These are phyloP conservation scores for Nannizzia gypsea DNA, from an alignment of 2,329 filamentous ascomycete genomes.

Conservation along the genomic window DNA sequence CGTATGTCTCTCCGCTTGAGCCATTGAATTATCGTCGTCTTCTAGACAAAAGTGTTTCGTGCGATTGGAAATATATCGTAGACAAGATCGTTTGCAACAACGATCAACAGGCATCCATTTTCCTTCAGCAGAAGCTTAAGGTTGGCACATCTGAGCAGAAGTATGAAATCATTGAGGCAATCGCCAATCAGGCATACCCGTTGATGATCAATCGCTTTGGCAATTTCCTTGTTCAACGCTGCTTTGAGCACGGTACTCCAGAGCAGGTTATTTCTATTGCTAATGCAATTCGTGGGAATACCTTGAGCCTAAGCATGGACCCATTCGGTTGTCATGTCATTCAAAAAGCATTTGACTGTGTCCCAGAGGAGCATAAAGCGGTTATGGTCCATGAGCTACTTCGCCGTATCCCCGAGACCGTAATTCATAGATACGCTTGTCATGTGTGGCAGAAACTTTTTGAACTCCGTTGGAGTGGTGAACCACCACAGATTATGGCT, in stretches of 20 bases:
- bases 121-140: constrained; percentile 97
- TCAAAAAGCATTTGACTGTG: constrained; percentile 96
- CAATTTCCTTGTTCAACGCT: constrained; percentile 95
- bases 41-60: constrained; percentile 88
- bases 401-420: constrained; percentile 88
- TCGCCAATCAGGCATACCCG: constrained; percentile 86
- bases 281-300: constrained; percentile 85
- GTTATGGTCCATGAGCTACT: constrained; percentile 98
- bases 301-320: constrained; percentile 91
- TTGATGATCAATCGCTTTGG: constrained; percentile 98
- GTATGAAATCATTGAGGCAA: constrained; percentile 91
- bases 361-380: constrained; percentile 94
- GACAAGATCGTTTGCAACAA: constrained; percentile 99
- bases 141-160: constrained; percentile 91
- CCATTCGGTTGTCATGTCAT: constrained; percentile 97
- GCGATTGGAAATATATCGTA: constrained; percentile 98
- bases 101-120: constrained; percentile 97
- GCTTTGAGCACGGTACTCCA: constrained; percentile 93
- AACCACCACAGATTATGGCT: constrained; percentile 95
- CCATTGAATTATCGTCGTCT: constrained; percentile 93
- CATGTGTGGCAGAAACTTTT: constrained; percentile 99
- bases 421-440: constrained; percentile 96
- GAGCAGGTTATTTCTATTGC: constrained; percentile 94
- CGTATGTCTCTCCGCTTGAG: constrained; percentile 76
- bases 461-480: constrained; percentile 88